These are phyloP conservation scores for Wickerhamomyces sp. DNA, from an alignment of 1,139 yeast genomes.

Conservation along the genomic window DNA sequence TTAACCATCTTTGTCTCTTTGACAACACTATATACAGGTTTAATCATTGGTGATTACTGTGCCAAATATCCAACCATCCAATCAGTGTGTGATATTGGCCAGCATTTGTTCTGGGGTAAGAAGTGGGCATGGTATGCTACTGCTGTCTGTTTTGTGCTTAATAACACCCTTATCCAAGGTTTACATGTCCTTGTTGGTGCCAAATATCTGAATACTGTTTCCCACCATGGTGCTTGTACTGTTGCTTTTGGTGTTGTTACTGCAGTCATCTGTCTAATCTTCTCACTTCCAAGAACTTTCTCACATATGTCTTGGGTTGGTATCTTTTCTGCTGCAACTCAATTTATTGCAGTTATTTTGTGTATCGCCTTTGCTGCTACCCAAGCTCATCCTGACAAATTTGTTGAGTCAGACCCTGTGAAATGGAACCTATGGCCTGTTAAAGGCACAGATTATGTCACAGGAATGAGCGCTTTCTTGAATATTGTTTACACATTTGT, in stretches of 20 bases:
- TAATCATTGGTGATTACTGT: conserved; percentile 51
- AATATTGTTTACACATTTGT: conserved; percentile 61
- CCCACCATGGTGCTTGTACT: conserved; percentile 48
- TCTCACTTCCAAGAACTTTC: conserved; percentile 55
- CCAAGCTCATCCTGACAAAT: conserved; percentile 45
- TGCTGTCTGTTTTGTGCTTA: conserved; percentile 48
- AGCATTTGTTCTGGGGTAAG: conserved; percentile 48
- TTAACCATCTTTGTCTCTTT: conserved; percentile 48
- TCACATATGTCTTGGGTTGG: conserved; percentile 48
- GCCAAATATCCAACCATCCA: conserved; percentile 47
- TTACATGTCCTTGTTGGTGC: conserved; percentile 58
- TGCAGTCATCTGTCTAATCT: conserved; percentile 42
- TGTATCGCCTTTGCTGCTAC: conserved; percentile 52
- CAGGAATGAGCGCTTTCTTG: conserved; percentile 51
- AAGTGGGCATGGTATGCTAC: conserved; percentile 55
- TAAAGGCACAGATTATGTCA: conserved; percentile 47
- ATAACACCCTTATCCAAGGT: conserved; percentile 54
- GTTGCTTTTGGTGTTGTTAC: conserved; percentile 46
- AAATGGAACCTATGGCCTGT: conserved; percentile 45
- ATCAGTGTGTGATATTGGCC: conserved; percentile 57
- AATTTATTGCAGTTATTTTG: conserved; percentile 51
- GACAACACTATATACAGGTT: conserved; percentile 51
- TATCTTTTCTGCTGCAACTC: conserved; percentile 49
- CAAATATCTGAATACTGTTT: conserved; percentile 52
- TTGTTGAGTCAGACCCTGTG: conserved; percentile 35